phyloP scores from a whole-genome alignment of 805 yeast species.

The Clavispora fructus region DNA sequence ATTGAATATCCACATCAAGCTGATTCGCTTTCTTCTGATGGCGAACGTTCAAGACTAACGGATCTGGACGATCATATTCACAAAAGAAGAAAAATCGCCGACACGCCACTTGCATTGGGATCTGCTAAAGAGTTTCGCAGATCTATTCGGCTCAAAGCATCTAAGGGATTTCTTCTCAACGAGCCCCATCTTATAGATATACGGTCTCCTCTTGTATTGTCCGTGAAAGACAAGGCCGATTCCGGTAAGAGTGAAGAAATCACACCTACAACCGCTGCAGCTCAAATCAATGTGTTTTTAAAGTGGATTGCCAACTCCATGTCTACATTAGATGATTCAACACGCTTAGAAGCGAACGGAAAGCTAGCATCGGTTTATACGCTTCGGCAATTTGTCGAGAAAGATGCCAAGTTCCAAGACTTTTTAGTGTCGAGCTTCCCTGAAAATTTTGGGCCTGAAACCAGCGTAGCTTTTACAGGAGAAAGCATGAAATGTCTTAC shows the following conservation, averaged over 20 bases:
- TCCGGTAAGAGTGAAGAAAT: background rate
- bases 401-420: constrained; percentile 42
- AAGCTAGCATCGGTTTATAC: constrained; percentile 49
- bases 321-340: constrained; percentile 13
- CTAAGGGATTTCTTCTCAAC: constrained; percentile 49
- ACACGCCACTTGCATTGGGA: constrained; percentile 38
- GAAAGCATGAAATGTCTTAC: constrained; percentile 4
- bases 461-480: background rate
- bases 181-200: constrained; percentile 45
- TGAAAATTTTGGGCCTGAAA: background rate
- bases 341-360: constrained; percentile 9
- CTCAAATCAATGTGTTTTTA: constrained; percentile 12
- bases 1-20: background rate
- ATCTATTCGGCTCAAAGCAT: constrained; percentile 38
- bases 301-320: constrained; percentile 13
- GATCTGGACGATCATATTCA: background rate
- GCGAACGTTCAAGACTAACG: background rate
- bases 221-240: constrained; percentile 1
- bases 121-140: constrained; percentile 44
- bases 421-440: constrained; percentile 16
- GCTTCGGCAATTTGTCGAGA: constrained; percentile 54
- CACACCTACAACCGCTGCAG: constrained; percentile 8
- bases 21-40: constrained; percentile 13
- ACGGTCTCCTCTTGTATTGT: constrained; percentile 17
- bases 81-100: constrained; percentile 6